phyloP scores from a whole-genome alignment of 805 yeast genomes.

The Priceomyces melissophilus region DNA sequence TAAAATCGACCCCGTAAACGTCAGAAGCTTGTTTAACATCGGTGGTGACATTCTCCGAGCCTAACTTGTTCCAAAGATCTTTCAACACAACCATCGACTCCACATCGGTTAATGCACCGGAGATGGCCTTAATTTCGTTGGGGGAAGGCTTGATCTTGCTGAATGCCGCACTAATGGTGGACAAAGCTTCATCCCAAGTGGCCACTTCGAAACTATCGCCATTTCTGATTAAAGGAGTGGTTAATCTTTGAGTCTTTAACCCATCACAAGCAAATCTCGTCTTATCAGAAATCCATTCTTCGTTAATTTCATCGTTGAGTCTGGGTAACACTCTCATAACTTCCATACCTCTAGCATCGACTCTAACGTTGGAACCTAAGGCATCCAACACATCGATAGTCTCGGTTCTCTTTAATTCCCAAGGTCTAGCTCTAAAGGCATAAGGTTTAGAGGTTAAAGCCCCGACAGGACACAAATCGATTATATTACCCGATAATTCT shows the following conservation, averaged over 20 bases:
- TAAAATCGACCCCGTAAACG: constrained; percentile 67
- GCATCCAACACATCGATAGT: constrained; percentile 82
- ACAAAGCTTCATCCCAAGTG: constrained; percentile 84
- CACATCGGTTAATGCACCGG: constrained; percentile 80
- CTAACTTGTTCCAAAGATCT: constrained; percentile 71
- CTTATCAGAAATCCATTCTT: constrained; percentile 90
- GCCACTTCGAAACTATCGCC: constrained; percentile 70
- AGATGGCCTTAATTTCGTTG: constrained; percentile 74
- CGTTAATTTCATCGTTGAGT: constrained; percentile 80
- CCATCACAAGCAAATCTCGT: constrained; percentile 85
- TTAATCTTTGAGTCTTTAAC: constrained; percentile 78
- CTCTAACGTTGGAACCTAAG: constrained; percentile 76
- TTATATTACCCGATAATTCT: constrained; percentile 81
- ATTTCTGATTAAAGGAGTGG: constrained; percentile 70
- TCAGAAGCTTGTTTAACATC: constrained; percentile 58
- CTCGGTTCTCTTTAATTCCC: constrained; percentile 90
- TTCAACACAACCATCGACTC: constrained; percentile 80
- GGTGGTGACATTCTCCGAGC: constrained; percentile 76
- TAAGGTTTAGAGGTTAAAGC: constrained; percentile 88
- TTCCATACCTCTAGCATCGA: constrained; percentile 82
- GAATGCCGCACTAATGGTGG: constrained; percentile 63
- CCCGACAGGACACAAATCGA: constrained; percentile 89
- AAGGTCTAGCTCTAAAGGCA: constrained; percentile 89
- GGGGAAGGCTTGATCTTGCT: constrained; percentile 53
- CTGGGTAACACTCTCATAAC: constrained; percentile 86